Evolutionary conservation across 495 filamentous ascomycete genomes (phyloP).

Genomic region (Penicillium macrosclerotiorum): DNA sequence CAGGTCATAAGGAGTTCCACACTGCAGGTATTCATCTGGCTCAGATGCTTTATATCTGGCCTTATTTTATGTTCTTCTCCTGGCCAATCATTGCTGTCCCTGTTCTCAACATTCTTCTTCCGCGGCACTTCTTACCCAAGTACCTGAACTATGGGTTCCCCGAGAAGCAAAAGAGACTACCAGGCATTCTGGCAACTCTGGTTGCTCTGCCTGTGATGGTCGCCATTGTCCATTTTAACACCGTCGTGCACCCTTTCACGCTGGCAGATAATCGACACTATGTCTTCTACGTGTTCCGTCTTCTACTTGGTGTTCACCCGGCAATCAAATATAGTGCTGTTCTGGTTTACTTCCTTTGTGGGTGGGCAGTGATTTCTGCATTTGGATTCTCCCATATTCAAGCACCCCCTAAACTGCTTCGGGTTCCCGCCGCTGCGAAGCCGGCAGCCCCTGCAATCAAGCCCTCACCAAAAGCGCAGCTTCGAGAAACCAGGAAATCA

Average conservation of each 20-base stretch:
- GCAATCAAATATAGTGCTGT: conserved; percentile 66
- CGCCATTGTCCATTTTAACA: conserved; percentile 72
- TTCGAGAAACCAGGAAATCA: conserved; percentile 26
- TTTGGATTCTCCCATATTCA: conserved; percentile 40
- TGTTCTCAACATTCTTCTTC: conserved; percentile 40
- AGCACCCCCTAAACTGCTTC: conserved; percentile 24
- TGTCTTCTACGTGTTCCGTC: conserved; percentile 91
- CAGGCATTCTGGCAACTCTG: conserved; percentile 34
- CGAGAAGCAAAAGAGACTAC: conserved; percentile 34
- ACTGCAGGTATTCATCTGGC: conserved; percentile 82
- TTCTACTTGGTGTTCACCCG: conserved; percentile 66
- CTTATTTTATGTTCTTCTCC: conserved; percentile 86
- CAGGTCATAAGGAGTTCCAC: conserved; percentile 92
- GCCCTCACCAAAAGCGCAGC: conserved; percentile 12
- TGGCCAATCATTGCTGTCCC: conserved; percentile 67
- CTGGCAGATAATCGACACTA: conserved; percentile 96
- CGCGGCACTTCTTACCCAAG: conserved; percentile 34
- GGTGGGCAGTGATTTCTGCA: conserved; percentile 59
- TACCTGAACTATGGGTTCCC: conserved; percentile 36
- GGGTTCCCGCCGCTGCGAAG: conserved; percentile 16
- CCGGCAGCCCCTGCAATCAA: conserved; percentile 8
- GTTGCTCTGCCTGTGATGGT: conserved; percentile 48
- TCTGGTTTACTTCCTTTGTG: conserved; percentile 59
- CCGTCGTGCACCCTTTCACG: conserved; percentile 92
- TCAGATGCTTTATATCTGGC: conserved; percentile 94